phyloP scores from a whole-genome alignment of 208 protist genomes.

The Kentomonas sorsogonicus region DNA sequence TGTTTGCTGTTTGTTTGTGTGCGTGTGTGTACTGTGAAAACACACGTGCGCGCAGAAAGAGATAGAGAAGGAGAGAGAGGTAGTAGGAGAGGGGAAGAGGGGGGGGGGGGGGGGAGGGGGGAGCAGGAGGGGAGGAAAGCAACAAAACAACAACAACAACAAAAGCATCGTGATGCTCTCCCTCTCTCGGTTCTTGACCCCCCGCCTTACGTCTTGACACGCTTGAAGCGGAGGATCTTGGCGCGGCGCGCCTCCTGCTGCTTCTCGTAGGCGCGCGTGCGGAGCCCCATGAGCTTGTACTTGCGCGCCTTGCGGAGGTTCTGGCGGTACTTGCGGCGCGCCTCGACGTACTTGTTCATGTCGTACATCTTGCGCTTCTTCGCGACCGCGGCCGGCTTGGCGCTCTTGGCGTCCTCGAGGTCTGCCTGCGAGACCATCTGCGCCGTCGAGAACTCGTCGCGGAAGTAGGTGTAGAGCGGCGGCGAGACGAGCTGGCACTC shows the following conservation, averaged over 20 bases:
- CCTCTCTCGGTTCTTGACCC: background rate
- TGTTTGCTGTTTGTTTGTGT: too few relatives aligned
- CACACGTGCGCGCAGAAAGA: background rate
- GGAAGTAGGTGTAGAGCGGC: conserved; percentile 88
- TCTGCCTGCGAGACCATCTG: conserved; percentile 88
- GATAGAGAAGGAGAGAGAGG: background rate
- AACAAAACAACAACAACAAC: background rate
- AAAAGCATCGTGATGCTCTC: background rate
- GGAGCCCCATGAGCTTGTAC: conserved; percentile 78
- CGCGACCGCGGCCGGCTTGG: conserved; percentile 62
- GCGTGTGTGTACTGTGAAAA: too few relatives aligned
- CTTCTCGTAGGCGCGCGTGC: conserved; percentile 85
- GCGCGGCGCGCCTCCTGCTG: conserved; percentile 82
- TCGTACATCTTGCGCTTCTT: conserved; percentile 90
- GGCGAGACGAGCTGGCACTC: conserved; percentile 88
- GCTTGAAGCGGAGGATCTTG: conserved; percentile 84
- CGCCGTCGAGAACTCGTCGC: conserved; percentile 75
- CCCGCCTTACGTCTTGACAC: conserved; percentile 85
- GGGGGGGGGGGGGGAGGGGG: background rate
- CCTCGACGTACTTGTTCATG: conserved; percentile 88
- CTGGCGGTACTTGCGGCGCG: conserved; percentile 84
- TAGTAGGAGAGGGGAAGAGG: background rate
- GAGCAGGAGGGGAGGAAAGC: background rate
- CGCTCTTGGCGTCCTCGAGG: conserved; percentile 86
- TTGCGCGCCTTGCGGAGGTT: conserved; percentile 79